These are phyloP conservation scores for Anacardium occidentale DNA, from an alignment of 345 rosid genomes.

Conservation along the genomic window DNA sequence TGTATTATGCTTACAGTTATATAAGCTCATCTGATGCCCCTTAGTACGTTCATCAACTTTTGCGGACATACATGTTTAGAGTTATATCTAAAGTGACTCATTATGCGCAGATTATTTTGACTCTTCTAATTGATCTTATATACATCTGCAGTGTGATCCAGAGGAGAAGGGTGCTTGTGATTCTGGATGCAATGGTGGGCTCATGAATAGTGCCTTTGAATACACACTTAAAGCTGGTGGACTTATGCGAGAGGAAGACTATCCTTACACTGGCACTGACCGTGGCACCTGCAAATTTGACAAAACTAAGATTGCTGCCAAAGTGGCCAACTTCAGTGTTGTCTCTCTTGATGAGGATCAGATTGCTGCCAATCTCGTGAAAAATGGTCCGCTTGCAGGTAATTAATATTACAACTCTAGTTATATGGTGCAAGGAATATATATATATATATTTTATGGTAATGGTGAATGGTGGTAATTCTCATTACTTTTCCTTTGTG, in stretches of 20 bases:
- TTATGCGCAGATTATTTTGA: neutral
- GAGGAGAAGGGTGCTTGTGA: constrained; percentile 75
- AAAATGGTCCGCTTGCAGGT: constrained; percentile 90
- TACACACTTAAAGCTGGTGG: constrained; percentile 88
- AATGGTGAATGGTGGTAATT: neutral
- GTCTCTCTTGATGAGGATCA: constrained; percentile 83
- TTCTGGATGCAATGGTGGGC: constrained; percentile 88
- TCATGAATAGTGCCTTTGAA: constrained; percentile 89
- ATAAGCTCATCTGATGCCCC: neutral
- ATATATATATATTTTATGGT: neutral
- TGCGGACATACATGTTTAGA: neutral
- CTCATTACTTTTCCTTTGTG: constrained; percentile 1
- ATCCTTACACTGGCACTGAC: constrained; percentile 83
- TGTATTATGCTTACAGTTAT: neutral
- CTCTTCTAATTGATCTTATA: neutral
- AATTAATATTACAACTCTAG: neutral
- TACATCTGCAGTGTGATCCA: constrained; percentile 77
- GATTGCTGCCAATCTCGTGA: constrained; percentile 92
- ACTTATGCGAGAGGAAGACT: constrained; percentile 84
- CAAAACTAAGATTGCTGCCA: constrained; percentile 74
- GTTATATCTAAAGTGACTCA: neutral
- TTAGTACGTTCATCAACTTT: neutral
- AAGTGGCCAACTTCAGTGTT: constrained; percentile 84
- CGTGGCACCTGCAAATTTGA: constrained; percentile 68
- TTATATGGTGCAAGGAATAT: neutral